Conservation (phyloP, 2,329 filamentous ascomycete species). For the Colletotrichum cordylinicola region DNA sequence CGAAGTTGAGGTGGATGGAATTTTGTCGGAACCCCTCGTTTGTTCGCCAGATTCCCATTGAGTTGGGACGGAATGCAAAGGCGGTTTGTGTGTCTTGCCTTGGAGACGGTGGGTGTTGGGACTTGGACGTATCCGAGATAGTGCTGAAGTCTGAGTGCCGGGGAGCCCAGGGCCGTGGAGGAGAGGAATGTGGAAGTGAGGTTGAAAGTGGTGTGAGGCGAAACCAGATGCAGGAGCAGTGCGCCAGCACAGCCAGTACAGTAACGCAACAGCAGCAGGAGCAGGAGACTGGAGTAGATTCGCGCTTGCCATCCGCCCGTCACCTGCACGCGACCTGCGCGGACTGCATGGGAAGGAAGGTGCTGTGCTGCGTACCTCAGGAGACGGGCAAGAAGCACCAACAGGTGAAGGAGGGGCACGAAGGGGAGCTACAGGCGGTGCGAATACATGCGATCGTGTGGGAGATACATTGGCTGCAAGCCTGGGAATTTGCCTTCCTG, state of each 20-base stretch:
- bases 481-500: background rate
- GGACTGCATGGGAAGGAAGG: background rate
- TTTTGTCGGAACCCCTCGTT: background rate
- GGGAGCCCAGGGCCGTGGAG: background rate
- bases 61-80: slow-evolving; percentile 3
- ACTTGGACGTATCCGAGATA: slow-evolving; percentile 4
- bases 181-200: background rate
- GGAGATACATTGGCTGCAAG: background rate
- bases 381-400: background rate
- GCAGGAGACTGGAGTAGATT: background rate
- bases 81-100: background rate
- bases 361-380: background rate
- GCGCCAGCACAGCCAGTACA: background rate
- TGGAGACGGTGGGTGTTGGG: background rate
- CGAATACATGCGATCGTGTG: background rate
- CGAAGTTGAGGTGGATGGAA: background rate
- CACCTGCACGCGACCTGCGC: background rate
- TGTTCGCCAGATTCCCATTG: background rate
- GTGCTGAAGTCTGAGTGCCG: slow-evolving; percentile 8
- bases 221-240: background rate
- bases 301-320: background rate
- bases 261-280: background rate
- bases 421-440: background rate
- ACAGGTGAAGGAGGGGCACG: background rate
- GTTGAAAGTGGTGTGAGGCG: background rate